Base-by-base conservation (phyloP, 1,139 yeast genomes). In the Taiozyma onychis region DNA sequence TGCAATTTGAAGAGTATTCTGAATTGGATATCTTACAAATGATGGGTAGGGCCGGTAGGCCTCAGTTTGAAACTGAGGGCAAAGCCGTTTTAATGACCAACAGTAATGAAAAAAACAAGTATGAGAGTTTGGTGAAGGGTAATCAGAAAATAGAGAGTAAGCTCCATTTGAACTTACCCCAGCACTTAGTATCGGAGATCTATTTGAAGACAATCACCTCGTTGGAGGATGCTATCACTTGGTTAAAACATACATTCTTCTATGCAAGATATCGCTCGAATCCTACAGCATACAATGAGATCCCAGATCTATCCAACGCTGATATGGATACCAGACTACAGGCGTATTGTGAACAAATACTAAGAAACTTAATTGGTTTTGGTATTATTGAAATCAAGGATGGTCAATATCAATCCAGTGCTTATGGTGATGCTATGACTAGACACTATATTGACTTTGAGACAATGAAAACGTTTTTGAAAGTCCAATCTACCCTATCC, bases 1-100 rank as follows among this genome's bases (percentile, higher is more conserved):
- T 74, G 2, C 61, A 67, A 18, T 73, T 77, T 52, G 72, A 69
- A 45, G 85, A 80, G 46, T 80, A 80, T 51, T 71, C 80, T 6
- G 83, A 80, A 45, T 71, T 78, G 57, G 85, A 80, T 59, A 67
- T 81, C 46, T 63, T 78, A 45, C 85, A 80, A 62, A 81, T 81
- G 85, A 73, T 80, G 63, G 85, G 85, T 9, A 65, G 74, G 59
- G 82, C 83, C 4, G 85, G 85, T 2, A 68, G 78, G 50, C 84
- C 85, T 0, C 80, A 78, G 45, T 78, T 72, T 60, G 85, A 79
- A 55, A 70, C 66, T 3, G 73, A 72, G 41, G 85, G 79, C 0
- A 64, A 76, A n/a, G 80, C 83, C 4, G 72, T 80, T 2, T 74
- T 81, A 14, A 69, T 80, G 72, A 81, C 87, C 0, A 71, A 72